Evolutionary conservation across 352 stramenopile genomes (phyloP), one percentile per base, ranked within the genome.

Genomic region (Pythium phragmiticola): DNA sequence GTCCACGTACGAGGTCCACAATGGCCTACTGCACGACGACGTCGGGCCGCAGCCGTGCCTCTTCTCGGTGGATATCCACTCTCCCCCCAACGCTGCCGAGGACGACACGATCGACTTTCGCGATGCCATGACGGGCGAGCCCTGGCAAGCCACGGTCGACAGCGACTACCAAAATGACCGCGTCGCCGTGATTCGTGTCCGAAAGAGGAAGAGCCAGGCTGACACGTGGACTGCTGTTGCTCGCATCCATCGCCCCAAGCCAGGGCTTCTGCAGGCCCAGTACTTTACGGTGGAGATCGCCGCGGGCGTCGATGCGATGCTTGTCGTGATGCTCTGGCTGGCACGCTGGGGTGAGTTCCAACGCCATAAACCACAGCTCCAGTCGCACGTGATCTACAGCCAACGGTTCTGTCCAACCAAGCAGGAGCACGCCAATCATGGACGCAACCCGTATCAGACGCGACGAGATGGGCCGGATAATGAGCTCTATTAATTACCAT

Each of bases 251-350:
- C 45, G 21, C 33, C 57, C 57, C 3, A 23, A 56, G n/a, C 16
- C 4, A 12, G 41, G 47, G 34, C 37, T 49, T 5, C 23, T 57
- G 8, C 34, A 48, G 36, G 1, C 16, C 19, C 46, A 64, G 46
- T 26, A 57, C 48, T 57, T 43, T 21, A 17, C 16, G 7, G 6
- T 64, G 6, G 57, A 64, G 46, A 39, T 64, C 34, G 46, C 57
- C 4, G 21, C 57, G 0, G 57, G 57, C 7, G 36, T 64, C 19
- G 57, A 64, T 21, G 26, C 48, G 12, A 50, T 57, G 34, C 36
- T 64, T 6, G 36, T 56, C 14, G 6, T 19, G 14, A 42, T 57
- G 34, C 17, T 47, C 19, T 64, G 57, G 57, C 36, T 64, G 26
- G 57, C 48, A 21, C 48, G 57, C 33, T 64, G 45, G 46, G 37